Evolutionary conservation across 805 yeast genomes (phyloP), one percentile per base, ranked within the genome.

Genomic region (Lipomyces yamadae): DNA sequence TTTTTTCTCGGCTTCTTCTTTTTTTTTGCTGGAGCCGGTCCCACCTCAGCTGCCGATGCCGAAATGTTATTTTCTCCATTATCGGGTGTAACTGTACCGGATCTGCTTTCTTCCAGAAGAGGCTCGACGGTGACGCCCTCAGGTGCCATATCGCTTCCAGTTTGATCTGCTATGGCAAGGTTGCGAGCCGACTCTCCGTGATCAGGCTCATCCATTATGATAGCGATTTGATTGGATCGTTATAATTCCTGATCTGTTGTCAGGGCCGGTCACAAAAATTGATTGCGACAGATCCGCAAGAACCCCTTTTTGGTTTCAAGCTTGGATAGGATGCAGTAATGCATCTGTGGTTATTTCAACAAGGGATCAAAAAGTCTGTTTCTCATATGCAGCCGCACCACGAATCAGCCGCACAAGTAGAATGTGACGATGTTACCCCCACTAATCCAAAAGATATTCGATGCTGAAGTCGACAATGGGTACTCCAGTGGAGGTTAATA

Each of bases 1-100:
- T 42, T 48, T 58, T 58, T 58, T 35, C 52, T 62, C 8, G 33
- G 11, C 24, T 62, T 62, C 33, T 56, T 62, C 13, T 58, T 58
- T 35, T 48, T 56, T 30, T 56, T 56, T 11, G 32, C 10, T 33
- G 39, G 10, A 42, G 48, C 18, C 15, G 48, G 24, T 15, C 48
- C 24, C 18, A 7, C n/a, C 33, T 53, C 35, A 30, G 33, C n/a
- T 24, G 7, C 33, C 7, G 35, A 13, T 52, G 30, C 32, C 56
- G 35, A 8, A 6, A 3, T 18, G 33, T 18, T 33, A 18, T 15
- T 24, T n/a, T 24, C 35, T 33, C 35, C 33, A 18, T 3, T 4
- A n/a, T 13, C 56, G 4, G 35, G 33, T 53, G 56, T 53, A 3
- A 18, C 35, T 8, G 56, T 33, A 7, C 5, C 35, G 33, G 56